phyloP scores from a whole-genome alignment of 768 basidiomycete species.

The Suillus weaverae region DNA sequence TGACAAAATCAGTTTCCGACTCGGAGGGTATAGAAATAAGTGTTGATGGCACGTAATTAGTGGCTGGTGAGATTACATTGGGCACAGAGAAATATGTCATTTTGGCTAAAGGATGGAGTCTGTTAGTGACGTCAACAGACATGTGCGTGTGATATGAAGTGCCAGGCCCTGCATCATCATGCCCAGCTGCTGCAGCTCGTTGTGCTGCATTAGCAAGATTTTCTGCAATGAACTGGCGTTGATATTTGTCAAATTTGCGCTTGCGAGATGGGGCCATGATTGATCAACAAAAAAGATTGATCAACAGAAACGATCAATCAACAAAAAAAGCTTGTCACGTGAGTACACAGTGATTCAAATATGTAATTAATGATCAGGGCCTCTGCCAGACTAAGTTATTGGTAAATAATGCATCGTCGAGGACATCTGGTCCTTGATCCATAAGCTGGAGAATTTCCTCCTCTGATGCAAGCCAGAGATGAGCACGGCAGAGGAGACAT shows the following conservation, averaged over 20 bases:
- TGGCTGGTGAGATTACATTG: not conserved
- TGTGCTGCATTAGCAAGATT: not conserved
- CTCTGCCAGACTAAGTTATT: too few species aligned
- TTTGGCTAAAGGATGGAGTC: not conserved
- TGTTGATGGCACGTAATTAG: not conserved
- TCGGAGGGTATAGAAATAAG: too few species aligned
- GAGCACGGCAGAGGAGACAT: too few species aligned
- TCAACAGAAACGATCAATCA: too few species aligned
- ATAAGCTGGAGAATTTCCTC: too few species aligned
- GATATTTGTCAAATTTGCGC: not conserved
- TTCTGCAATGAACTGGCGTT: conserved; percentile 1
- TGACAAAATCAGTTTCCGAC: too few species aligned
- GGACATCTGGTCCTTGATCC: too few species aligned
- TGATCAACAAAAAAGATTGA: not conserved
- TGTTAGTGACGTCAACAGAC: not conserved
- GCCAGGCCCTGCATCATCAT: not conserved
- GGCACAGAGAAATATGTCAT: not conserved
- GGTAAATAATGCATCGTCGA: too few species aligned
- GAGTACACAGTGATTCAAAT: too few species aligned
- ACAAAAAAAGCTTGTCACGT: too few species aligned
- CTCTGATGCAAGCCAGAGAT: too few species aligned
- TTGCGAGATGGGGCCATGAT: not conserved
- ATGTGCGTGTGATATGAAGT: not conserved
- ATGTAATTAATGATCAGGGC: too few species aligned
- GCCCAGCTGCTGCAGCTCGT: not conserved